phyloP scores from a whole-genome alignment of 2,329 filamentous ascomycete genomes.

The Leptographium wingfieldii region DNA sequence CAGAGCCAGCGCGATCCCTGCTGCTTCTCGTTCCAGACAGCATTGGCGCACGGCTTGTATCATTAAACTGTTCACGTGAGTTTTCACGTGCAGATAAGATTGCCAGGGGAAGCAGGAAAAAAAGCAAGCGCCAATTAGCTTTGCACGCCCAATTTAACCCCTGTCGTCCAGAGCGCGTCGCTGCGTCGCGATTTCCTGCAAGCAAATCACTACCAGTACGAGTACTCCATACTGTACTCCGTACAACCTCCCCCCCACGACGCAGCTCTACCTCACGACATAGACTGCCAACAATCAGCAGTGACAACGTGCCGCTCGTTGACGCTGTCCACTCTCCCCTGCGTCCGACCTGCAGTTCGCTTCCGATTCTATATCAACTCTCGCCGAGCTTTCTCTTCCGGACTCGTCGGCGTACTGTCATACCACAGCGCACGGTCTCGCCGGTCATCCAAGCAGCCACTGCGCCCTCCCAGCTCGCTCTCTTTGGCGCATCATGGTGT shows the following conservation, averaged over 20 bases:
- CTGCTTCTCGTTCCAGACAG: background rate
- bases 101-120: background rate
- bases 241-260: background rate
- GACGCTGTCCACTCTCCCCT: background rate
- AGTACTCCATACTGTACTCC: background rate
- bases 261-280: background rate
- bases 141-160: background rate
- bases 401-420: background rate
- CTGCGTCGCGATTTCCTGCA: background rate
- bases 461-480: background rate
- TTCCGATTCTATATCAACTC: too few species aligned
- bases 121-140: background rate
- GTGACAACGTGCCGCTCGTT: background rate
- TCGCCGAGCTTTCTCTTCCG: background rate
- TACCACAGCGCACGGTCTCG: background rate
- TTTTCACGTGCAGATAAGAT: background rate
- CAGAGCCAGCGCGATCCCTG: background rate
- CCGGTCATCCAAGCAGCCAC: background rate
- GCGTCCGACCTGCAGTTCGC: background rate
- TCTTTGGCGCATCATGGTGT: constrained; percentile 7
- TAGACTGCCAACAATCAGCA: background rate
- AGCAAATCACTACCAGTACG: background rate
- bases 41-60: background rate
- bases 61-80: background rate
- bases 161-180: constrained; percentile 1